Evolutionary conservation across 257 asterid species (phyloP).

Genomic region (Nicotiana undulata): DNA sequence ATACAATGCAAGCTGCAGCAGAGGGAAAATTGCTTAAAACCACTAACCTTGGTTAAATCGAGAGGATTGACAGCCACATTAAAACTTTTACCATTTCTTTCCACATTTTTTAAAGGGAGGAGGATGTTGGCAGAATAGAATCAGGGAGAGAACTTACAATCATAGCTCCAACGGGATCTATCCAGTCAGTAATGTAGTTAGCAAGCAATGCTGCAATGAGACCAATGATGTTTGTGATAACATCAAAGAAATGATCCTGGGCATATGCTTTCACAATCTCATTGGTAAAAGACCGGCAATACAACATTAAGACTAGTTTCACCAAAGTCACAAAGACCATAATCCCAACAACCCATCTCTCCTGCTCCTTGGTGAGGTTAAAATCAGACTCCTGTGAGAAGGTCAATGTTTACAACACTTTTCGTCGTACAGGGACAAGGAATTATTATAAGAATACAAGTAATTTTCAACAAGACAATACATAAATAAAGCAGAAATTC

Average conservation of each 20-base stretch:
- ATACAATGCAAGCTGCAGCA: slow-evolving; percentile 37
- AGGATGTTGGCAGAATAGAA: not conserved
- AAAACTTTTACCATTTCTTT: too few species aligned
- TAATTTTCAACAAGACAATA: not conserved
- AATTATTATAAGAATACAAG: not conserved
- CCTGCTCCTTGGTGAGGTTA: slow-evolving; percentile 41
- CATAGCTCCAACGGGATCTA: slow-evolving; percentile 56
- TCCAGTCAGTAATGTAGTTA: slow-evolving; percentile 34
- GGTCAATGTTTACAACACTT: not conserved
- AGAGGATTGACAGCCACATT: too few species aligned
- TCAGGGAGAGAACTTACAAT: slow-evolving; percentile 28
- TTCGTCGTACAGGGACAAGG: not conserved
- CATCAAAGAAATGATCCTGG: slow-evolving; percentile 49
- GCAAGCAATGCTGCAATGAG: slow-evolving; percentile 44
- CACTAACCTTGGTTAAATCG: too few species aligned
- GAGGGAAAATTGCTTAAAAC: not conserved
- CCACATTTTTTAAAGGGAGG: not conserved
- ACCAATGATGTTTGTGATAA: slow-evolving; percentile 44
- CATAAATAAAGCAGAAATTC: not conserved
- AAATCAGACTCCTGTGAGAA: slow-evolving; percentile 24
- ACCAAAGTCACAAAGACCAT: slow-evolving; percentile 48
- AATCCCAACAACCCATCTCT: slow-evolving; percentile 41
- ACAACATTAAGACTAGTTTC: slow-evolving; percentile 32
- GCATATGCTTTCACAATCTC: slow-evolving; percentile 57
- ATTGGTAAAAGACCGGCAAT: slow-evolving; percentile 47